These are phyloP conservation scores for Dothiorella sarmentorum DNA, from an alignment of 2,329 filamentous ascomycete species.

Conservation along the genomic window DNA sequence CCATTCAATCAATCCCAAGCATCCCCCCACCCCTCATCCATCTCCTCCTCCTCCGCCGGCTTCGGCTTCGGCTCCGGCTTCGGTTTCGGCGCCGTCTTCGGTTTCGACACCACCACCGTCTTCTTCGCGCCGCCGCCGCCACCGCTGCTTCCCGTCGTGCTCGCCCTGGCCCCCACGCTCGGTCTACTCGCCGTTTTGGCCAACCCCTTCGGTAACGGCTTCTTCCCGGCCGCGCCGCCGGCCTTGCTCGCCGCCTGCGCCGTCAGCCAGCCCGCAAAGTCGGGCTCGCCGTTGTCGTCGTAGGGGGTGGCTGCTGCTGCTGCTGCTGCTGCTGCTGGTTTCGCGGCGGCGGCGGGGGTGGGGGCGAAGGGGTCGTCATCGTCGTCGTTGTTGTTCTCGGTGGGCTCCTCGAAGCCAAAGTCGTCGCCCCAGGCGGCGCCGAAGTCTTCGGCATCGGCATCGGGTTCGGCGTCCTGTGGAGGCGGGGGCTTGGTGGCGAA, in stretches of 20 bases:
- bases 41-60: slow-evolving; percentile 12
- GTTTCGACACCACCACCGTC: slow-evolving; percentile 23
- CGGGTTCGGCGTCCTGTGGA: slow-evolving; percentile 28
- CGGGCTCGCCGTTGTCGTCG: slow-evolving; percentile 83
- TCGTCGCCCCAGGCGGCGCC: slow-evolving; percentile 63
- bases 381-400: slow-evolving; percentile 66
- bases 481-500: slow-evolving; percentile 27
- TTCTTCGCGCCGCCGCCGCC: slow-evolving; percentile 30
- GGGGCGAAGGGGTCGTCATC: slow-evolving; percentile 52
- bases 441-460: slow-evolving; percentile 50
- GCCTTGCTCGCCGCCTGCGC: slow-evolving; percentile 78
- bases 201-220: slow-evolving; percentile 79
- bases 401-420: slow-evolving; percentile 48
- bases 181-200: slow-evolving; percentile 54
- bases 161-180: slow-evolving; percentile 31
- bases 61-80: slow-evolving; percentile 25
- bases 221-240: slow-evolving; percentile 49
- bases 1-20: slow-evolving; percentile 14
- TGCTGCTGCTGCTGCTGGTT: no score
- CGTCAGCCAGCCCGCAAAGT: slow-evolving; percentile 93
- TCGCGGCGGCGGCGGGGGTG: slow-evolving; percentile 31
- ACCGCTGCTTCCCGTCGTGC: slow-evolving; percentile 29
- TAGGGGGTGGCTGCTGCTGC: slow-evolving; percentile 60
- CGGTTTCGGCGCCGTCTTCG: slow-evolving; percentile 17
- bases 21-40: slow-evolving; percentile 19